Evolutionary conservation across 163 green algal species (phyloP).

Genomic region (Scenedesmus sp.): DNA sequence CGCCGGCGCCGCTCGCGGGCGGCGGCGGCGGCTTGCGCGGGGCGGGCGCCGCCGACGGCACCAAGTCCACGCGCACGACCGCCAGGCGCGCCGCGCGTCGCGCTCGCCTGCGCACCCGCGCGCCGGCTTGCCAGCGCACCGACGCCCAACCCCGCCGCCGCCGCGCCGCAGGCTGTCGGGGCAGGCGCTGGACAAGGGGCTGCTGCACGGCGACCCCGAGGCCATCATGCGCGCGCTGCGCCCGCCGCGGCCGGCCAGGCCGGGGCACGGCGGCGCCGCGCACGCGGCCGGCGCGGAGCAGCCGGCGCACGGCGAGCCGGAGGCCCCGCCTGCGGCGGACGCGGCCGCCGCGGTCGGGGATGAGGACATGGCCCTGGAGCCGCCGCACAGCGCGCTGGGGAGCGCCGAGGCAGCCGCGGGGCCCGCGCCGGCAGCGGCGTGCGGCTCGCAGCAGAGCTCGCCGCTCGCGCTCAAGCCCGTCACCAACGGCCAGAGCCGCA

Average conservation of each 20-base stretch:
- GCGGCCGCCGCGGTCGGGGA: neutral
- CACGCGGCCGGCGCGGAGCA: neutral
- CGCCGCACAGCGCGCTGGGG: neutral
- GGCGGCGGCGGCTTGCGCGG: neutral
- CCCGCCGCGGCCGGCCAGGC: neutral
- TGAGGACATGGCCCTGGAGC: neutral
- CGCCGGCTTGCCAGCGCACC: slow-evolving; percentile 44
- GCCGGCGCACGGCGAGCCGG: slow-evolving; percentile 5
- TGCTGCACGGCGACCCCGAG: slow-evolving; percentile 13
- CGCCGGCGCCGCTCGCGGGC: slow-evolving; percentile 6
- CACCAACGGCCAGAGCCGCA: neutral
- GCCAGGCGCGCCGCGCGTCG: slow-evolving; percentile 16
- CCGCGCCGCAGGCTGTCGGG: slow-evolving; percentile 17
- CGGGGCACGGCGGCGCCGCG: neutral
- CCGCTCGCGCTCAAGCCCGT: neutral
- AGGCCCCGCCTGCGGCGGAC: neutral
- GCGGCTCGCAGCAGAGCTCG: neutral
- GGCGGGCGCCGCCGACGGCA: slow-evolving; percentile 5
- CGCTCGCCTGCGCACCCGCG: neutral
- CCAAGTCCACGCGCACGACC: slow-evolving; percentile 2
- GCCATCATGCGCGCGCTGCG: slow-evolving; percentile 8
- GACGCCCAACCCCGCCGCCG: slow-evolving; percentile 14
- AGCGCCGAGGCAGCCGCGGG: neutral
- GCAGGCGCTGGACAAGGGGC: slow-evolving; percentile 17
- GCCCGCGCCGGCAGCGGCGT: neutral